phyloP scores from a whole-genome alignment of 129 eudicot genomes.

The Rutidosis leptorrhynchoides region DNA sequence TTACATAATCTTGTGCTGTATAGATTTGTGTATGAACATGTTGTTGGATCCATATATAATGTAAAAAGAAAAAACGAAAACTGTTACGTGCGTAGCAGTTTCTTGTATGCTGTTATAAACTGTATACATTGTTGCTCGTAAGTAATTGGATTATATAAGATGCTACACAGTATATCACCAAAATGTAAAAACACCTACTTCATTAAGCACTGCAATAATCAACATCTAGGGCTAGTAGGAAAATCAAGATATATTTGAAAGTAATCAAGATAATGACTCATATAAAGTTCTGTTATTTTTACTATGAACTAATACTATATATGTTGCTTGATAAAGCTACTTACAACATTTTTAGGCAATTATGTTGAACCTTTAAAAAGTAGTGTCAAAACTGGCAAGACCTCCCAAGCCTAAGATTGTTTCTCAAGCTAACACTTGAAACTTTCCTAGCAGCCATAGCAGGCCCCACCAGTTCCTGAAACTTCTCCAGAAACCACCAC shows the following conservation, averaged over 20 bases:
- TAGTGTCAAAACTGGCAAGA: slow-evolving; percentile 36
- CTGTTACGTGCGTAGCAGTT: neutral
- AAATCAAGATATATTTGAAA: neutral
- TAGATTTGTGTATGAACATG: too few relatives aligned
- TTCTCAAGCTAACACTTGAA: slow-evolving; percentile 35
- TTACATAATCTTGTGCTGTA: neutral
- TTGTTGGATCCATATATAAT: too few relatives aligned
- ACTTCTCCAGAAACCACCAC: slow-evolving; percentile 42
- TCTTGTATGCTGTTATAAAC: neutral
- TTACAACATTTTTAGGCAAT: slow-evolving; percentile 5
- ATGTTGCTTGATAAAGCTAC: slow-evolving; percentile 18
- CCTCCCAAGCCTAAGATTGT: slow-evolving; percentile 26
- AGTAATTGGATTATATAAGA: neutral
- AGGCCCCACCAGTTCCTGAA: slow-evolving; percentile 45
- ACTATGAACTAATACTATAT: slow-evolving; percentile 22
- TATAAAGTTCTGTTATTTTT: slow-evolving; percentile 7
- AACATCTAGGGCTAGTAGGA: neutral
- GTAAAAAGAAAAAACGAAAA: too few relatives aligned
- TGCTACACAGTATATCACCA: neutral
- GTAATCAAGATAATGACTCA: neutral
- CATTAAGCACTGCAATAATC: neutral
- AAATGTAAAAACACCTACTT: neutral
- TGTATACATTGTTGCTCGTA: neutral
- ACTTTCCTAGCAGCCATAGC: slow-evolving; percentile 36
- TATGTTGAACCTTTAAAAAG: neutral